These are phyloP conservation scores for Leishmania braziliensis DNA, from an alignment of 208 protist species.

Conservation along the genomic window DNA sequence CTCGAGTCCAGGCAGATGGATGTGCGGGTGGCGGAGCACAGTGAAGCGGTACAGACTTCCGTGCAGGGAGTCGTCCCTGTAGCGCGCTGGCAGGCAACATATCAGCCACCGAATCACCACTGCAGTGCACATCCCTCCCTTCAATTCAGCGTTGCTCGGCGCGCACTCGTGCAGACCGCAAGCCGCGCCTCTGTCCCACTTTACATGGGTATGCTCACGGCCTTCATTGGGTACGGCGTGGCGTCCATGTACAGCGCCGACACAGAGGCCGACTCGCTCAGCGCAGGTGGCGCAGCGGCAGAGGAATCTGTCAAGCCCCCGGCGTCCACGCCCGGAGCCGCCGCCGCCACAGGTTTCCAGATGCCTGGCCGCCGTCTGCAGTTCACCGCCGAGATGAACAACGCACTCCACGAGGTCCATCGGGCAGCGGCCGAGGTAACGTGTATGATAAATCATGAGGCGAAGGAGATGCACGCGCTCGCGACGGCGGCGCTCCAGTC, in stretches of 20 bases:
- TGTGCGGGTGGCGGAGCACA: background rate
- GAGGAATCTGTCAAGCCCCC: background rate
- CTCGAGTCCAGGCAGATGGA: background rate
- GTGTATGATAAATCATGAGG: background rate
- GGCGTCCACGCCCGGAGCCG: background rate
- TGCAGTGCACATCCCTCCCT: background rate
- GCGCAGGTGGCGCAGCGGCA: background rate
- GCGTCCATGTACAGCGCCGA: slow-evolving; percentile 6
- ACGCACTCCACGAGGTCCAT: slow-evolving; percentile 28
- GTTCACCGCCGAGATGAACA: slow-evolving; percentile 14
- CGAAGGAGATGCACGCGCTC: slow-evolving; percentile 10
- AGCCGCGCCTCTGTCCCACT: slow-evolving; percentile 20
- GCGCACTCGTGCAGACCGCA: slow-evolving; percentile 29
- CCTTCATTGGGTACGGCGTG: slow-evolving; percentile 44
- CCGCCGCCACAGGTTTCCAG: background rate
- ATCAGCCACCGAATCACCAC: background rate
- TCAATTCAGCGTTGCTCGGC: slow-evolving; percentile 16
- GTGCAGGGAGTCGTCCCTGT: background rate
- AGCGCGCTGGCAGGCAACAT: background rate
- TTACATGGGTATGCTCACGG: slow-evolving; percentile 36
- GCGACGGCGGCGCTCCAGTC: background rate
- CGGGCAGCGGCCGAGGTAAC: slow-evolving; percentile 18
- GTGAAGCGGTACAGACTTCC: background rate
- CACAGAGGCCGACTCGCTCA: background rate
- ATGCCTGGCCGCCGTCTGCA: background rate